Conservation (phyloP, 371 early-diverging fungal species). For the Apophysomyces variabilis region DNA sequence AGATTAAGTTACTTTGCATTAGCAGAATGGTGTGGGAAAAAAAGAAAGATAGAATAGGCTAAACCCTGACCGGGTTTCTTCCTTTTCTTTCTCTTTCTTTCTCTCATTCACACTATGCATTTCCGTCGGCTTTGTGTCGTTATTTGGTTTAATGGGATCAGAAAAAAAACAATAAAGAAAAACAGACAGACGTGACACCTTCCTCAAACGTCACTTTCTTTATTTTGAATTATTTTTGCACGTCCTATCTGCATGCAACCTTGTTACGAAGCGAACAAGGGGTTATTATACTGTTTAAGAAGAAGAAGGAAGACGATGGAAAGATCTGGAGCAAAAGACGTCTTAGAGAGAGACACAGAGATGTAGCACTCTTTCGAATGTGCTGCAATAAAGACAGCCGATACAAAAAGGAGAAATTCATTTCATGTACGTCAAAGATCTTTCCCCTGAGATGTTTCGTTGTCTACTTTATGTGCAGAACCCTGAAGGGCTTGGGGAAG, state of each 20-base stretch:
- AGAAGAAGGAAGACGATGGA: neutral
- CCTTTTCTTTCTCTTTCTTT: no score
- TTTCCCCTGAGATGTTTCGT: neutral
- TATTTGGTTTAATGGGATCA: no score
- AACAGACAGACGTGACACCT: constrained; percentile 8
- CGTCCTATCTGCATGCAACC: constrained; percentile 6
- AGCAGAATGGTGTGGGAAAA: constrained; percentile 93
- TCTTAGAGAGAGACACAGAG: neutral
- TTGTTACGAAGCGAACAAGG: neutral
- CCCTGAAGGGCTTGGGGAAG: neutral
- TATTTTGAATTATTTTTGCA: no score
- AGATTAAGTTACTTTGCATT: constrained; percentile 70
- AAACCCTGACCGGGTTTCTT: no score
- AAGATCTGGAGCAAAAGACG: neutral
- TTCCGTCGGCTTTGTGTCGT: no score
- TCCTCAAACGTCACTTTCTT: no score
- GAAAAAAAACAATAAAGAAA: constrained; percentile 43
- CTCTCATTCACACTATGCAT: no score
- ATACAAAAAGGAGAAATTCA: neutral
- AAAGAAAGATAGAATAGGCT: no score
- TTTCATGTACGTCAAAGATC: neutral
- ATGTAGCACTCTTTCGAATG: no score
- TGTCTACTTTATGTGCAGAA: neutral
- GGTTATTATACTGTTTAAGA: neutral
- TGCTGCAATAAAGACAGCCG: no score